Base-by-base conservation (phyloP, 164 flowering plant species). In the Magnolia kwangsiensis region DNA sequence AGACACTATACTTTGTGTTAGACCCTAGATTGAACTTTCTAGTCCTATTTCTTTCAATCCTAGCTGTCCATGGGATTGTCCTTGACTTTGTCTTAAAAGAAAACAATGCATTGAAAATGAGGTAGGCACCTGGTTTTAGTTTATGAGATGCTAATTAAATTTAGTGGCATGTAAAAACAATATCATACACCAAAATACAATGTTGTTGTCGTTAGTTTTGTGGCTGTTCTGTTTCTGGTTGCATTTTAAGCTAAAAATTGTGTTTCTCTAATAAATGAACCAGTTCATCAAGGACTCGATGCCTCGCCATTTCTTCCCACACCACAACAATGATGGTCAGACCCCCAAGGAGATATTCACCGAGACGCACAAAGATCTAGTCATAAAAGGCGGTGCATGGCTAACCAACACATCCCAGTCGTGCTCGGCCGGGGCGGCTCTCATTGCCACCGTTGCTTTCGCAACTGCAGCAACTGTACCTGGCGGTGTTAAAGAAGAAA, bases 111-210 rank as follows among this genome's bases (percentile, higher is more conserved):
- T 37, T 37, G 45, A 37, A 37, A 37, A 37, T 37, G 45, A 37
- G 83, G 61, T 13, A 68, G 77, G 16, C 45, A 37, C 45, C 45
- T 37, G 45, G 45, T 37, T 37, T 37, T 37, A 37, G 45, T 37
- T 37, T 87, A 85, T 70, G 21, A 27, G 16, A 85, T 1, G 88
- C 85, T 6, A 84, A 87, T 70, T 59, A 59, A 84, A 82, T 19
- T 84, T 85, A 0, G 55, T 84, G 29, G 45, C 45, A 37, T 37
- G 45, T 37, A 6, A 37, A 37, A 37, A 86, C 83, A 2, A 81
- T 4, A 58, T 50, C 78, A 0, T 37, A 37, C 45, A 37, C 45
- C 45, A 37, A 82, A 80, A 65, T 70, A 74, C 9, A 76, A 72
- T 3, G 45, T 37, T 78, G 74, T 84, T 79, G 78, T 87, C 87